A percentile compares a stretch with the other conserved stretches of the same genome.
phyloP scores from a whole-genome alignment of 139 green algal genomes.

The Chlamydomonas schloesseri region DNA sequence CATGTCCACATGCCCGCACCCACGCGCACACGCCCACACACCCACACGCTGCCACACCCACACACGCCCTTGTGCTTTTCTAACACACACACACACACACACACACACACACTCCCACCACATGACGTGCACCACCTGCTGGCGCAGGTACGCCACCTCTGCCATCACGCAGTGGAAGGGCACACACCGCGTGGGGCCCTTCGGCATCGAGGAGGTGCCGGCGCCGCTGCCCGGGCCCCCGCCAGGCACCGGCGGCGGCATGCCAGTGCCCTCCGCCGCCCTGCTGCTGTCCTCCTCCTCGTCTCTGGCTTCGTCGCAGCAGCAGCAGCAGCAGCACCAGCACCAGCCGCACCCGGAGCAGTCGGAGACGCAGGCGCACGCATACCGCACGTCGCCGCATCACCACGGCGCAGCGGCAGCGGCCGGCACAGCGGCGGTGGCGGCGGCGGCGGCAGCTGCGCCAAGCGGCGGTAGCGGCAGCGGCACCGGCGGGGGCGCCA shows the following conservation, averaged over 20 bases:
- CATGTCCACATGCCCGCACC: too few species aligned
- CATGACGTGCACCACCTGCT: too few species aligned
- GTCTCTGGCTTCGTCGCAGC: too few species aligned
- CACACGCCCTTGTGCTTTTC: too few species aligned
- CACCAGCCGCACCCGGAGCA: neutral
- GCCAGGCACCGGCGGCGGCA: neutral
- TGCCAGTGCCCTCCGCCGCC: neutral
- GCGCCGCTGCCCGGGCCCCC: neutral
- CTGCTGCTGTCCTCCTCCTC: neutral
- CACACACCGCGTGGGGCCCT: neutral
- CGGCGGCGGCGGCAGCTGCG: neutral
- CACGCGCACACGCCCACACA: too few species aligned
- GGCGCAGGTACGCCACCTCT: slow-evolving; percentile 18
- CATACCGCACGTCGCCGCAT: too few species aligned
- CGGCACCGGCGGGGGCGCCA: slow-evolving; percentile 22
- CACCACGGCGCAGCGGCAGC: neutral
- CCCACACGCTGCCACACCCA: too few species aligned
- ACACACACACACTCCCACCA: too few species aligned
- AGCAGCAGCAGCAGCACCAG: too few species aligned
- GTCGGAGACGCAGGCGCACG: too few species aligned
- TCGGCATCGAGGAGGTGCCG: slow-evolving; percentile 25
- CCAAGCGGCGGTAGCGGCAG: neutral
- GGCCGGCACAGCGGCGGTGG: neutral
- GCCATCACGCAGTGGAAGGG: slow-evolving; percentile 34
- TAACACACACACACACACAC: too few species aligned